Evolutionary conservation across 352 stramenopile species (phyloP), one percentile per base, ranked within the genome.

Genomic region (Phytopythium oedochilum): DNA sequence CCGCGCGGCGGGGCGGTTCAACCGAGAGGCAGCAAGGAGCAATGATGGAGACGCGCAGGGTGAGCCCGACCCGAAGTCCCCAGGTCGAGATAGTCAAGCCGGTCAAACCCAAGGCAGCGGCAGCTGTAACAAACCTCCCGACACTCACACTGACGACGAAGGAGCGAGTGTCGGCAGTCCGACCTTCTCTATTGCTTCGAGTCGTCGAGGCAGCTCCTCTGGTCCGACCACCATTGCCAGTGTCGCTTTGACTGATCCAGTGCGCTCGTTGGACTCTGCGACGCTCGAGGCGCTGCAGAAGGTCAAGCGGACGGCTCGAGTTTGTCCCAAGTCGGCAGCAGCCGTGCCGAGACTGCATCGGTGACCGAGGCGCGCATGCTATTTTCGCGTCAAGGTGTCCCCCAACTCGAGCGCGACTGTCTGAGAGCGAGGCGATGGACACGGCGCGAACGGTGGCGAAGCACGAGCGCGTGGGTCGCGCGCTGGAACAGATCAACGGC

Each of bases 401-500:
- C 10, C 11, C 28, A 17, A 12, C 20, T 26, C 23, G 32, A 25
- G 48, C 26, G 17, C 35, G 39, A 53, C 39, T 39, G 31, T 32
- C 31, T 40, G 20, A 51, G 20, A 4, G 29, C 36, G 18, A 7
- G 34, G 39, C 22, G 35, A 46, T 47, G 50, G 50, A 56, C 14
- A 25, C 60, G 15, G 63, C 58, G 6, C 53, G 66, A 11, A 54
- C 72, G n/a, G 36, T 43, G 3, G 61, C 57, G 15, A 83, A 86
- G 55, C 80, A 90, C 49, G 66, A 79, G 53, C 77, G 80, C 40
- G 80, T 90, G 29, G 59, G 61, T 26, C 76, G 75, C 43, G 80
- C 78, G 26, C 74, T 90, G 14, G 77, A 87, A 54, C 80, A 90
- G 56, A 69, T 88, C 64, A 90, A 90, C 46, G 74, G 64, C 0